Evolutionary conservation across 768 basidiomycete species (phyloP).

Genomic region (Leucocoprinus birnbaumii): DNA sequence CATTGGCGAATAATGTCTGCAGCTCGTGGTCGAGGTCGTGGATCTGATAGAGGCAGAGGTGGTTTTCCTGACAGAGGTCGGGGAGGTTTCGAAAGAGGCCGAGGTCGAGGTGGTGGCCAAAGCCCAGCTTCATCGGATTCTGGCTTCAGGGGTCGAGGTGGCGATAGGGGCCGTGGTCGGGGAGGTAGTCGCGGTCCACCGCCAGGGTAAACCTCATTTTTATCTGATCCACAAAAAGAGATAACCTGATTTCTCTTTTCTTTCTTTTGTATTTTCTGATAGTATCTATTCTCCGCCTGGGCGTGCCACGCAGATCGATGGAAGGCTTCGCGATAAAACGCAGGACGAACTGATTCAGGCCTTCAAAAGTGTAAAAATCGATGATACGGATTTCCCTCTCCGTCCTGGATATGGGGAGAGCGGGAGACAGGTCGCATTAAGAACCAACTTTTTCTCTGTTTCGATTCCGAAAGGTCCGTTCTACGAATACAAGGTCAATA

Average conservation of each 20-base stretch:
- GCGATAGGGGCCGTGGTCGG: slow-evolving; percentile 36
- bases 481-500: slow-evolving; percentile 62
- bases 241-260: not conserved
- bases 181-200: slow-evolving; percentile 25
- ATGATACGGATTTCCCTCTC: slow-evolving; percentile 44
- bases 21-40: slow-evolving; percentile 7
- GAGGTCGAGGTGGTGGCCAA: not conserved
- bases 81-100: too few relatives aligned
- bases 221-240: slow-evolving; percentile 3
- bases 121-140: not conserved
- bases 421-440: slow-evolving; percentile 46
- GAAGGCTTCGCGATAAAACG: slow-evolving; percentile 37
- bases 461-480: slow-evolving; percentile 43
- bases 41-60: not conserved
- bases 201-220: slow-evolving; percentile 29
- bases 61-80: not conserved
- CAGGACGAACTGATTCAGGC: slow-evolving; percentile 38
- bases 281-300: slow-evolving; percentile 39
- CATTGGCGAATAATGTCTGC: slow-evolving; percentile 20
- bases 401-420: slow-evolving; percentile 56
- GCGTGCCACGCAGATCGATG: slow-evolving; percentile 36
- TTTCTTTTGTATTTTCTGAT: slow-evolving; percentile 9
- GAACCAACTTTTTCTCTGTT: slow-evolving; percentile 71
- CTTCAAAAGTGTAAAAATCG: slow-evolving; percentile 29
- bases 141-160: slow-evolving; percentile 21